A percentile compares a stretch with the other conserved stretches of the same genome.
These are phyloP conservation scores for Coemansia reversa DNA, from an alignment of 192 early-diverging fungal species.

Conservation along the genomic window DNA sequence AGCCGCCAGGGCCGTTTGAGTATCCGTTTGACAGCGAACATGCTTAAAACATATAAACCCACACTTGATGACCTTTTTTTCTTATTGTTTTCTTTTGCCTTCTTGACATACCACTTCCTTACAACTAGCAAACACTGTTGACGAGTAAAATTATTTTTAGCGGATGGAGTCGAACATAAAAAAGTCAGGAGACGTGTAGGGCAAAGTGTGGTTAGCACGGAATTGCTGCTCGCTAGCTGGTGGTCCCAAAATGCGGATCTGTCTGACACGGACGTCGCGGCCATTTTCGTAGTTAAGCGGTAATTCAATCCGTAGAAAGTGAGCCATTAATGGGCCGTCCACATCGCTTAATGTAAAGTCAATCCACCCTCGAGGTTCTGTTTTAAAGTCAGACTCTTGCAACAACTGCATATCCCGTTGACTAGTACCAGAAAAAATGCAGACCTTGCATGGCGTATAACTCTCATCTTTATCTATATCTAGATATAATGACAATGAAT, in stretches of 20 bases:
- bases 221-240: constrained; percentile 27
- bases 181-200: constrained; percentile 35
- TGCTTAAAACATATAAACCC: constrained; percentile 8
- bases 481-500: constrained; percentile 31
- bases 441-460: constrained; percentile 45
- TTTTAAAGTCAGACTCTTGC: constrained; percentile 12
- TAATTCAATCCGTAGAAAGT: constrained; percentile 36
- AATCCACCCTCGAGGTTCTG: constrained; percentile 39
- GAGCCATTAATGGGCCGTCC: constrained; percentile 29
- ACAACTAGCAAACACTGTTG: neutral
- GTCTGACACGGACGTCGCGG: constrained; percentile 38
- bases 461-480: constrained; percentile 47
- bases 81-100: constrained; percentile 11
- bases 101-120: constrained; percentile 4
- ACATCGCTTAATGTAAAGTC: constrained; percentile 17
- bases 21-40: constrained; percentile 67
- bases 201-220: constrained; percentile 30
- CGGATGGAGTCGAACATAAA: constrained; percentile 45
- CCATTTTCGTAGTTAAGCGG: constrained; percentile 49
- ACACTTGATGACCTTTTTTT: constrained; percentile 1
- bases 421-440: constrained; percentile 26
- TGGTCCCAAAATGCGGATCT: constrained; percentile 31
- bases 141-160: constrained; percentile 2
- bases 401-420: constrained; percentile 32
- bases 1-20: constrained; percentile 78